Evolutionary conservation across 352 stramenopile genomes (phyloP), one percentile per base, ranked within the genome.

Genomic region (Pythium graminicola): DNA sequence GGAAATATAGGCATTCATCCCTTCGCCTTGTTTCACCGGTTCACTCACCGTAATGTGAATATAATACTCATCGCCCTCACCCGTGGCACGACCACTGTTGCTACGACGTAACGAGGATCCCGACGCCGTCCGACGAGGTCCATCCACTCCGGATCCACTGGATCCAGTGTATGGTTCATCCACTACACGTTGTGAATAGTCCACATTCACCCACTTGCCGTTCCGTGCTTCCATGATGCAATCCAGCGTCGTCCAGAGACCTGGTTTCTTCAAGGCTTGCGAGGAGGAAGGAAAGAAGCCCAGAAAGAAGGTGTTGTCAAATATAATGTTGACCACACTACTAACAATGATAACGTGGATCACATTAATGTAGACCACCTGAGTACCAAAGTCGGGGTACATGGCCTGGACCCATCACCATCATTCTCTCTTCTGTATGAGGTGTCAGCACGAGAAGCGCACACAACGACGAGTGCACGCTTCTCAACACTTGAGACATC

Each of bases 1-100:
- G 50, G 89, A 97, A 40, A 97, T 98, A 67, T 97, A 98, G 51
- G 96, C 93, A 66, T 98, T 98, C 73, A 99, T 98, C 39, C 95
- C 94, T 57, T 98, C 95, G 28, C 85, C 81, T 54, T 98, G 92
- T 66, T 98, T 98, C 10, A 98, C 86, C 0, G 95, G 95, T 69
- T 98, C 95, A 19, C 84, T 95, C 10, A 99, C 95, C 0, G 74
- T 68, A 57, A 96, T 84, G 62, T 93, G 69, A 57, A 94, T 88
- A 27, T 50, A 70, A 4, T 67, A 53, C 11, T 64, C 62, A 1
- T 69, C 61, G 19, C n/a, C 33, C 6, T 51, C 53, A 20, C 38
- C 10, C 3, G 44, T 22, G 9, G 44, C n/a, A 22, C n/a, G 19
- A 17, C 54, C 50, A 29, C 46, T 54, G 36, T 26, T 49, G 54